Conservation (phyloP, 139 green algal genomes). For the Chlorokybus atmophyticus region DNA sequence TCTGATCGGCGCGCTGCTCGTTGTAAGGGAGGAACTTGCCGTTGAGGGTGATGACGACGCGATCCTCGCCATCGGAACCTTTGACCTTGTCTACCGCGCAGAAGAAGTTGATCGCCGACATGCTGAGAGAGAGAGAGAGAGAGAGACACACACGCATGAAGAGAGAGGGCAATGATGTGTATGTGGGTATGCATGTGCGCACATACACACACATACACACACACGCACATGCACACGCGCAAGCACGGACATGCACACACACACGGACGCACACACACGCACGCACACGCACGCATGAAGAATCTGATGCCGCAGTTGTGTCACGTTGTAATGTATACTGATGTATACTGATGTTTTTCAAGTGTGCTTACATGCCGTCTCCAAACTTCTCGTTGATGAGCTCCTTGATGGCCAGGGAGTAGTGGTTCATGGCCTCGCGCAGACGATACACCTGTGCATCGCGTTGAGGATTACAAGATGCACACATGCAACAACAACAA, state of each 20-base stretch:
- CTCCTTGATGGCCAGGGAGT: slow-evolving; percentile 31
- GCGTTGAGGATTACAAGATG: too few relatives aligned
- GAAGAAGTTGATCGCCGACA: slow-evolving; percentile 37
- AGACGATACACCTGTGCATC: slow-evolving; percentile 35
- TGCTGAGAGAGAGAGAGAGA: slow-evolving; percentile 5
- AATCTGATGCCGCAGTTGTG: too few relatives aligned
- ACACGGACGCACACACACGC: too few relatives aligned
- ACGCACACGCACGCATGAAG: too few relatives aligned
- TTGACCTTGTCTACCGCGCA: slow-evolving; percentile 30
- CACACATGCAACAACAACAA: too few relatives aligned
- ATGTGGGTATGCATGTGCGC: too few relatives aligned
- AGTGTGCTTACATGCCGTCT: slow-evolving; percentile 26
- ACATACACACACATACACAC: too few relatives aligned
- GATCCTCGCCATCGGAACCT: slow-evolving; percentile 37
- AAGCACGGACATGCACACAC: too few relatives aligned
- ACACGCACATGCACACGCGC: too few relatives aligned
- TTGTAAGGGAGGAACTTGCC: slow-evolving; percentile 38
- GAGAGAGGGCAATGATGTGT: too few relatives aligned
- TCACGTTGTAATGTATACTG: too few relatives aligned
- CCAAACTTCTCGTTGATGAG: slow-evolving; percentile 31
- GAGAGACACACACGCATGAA: neutral
- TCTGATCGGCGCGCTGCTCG: slow-evolving; percentile 12
- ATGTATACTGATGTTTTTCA: too few relatives aligned
- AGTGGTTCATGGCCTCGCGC: slow-evolving; percentile 33
- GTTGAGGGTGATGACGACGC: slow-evolving; percentile 44